Conservation (phyloP, 257 asterid species). For the Fraxinus anomala region DNA sequence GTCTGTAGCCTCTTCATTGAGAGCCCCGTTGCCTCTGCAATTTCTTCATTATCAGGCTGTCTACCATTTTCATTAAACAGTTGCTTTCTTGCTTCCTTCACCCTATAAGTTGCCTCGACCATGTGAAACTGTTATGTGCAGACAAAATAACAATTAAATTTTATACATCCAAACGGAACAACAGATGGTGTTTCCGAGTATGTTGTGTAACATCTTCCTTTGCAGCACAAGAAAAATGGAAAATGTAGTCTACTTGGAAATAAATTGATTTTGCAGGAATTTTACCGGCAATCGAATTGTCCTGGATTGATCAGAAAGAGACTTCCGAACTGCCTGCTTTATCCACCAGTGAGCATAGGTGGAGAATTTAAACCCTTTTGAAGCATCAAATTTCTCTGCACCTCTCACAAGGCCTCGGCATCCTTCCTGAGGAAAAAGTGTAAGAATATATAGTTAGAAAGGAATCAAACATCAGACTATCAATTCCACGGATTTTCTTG, state of each 20-base stretch:
- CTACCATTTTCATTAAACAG: conserved; percentile 67
- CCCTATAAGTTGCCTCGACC: conserved; percentile 91
- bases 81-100: conserved; percentile 89
- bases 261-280: conserved; percentile 18
- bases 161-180: background rate
- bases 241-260: background rate
- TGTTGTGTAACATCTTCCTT: background rate
- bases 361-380: conserved; percentile 90
- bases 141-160: conserved; percentile 20
- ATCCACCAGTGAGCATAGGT: conserved; percentile 99
- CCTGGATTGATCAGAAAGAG: conserved; percentile 73
- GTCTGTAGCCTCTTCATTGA: conserved; percentile 85
- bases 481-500: conserved; percentile 15
- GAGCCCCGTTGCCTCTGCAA: conserved; percentile 83
- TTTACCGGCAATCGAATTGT: conserved; percentile 68
- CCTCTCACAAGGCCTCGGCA: conserved; percentile 93
- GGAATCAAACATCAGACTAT: conserved; percentile 10
- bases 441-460: conserved; percentile 21
- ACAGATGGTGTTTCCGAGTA: background rate
- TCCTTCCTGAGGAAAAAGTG: conserved; percentile 71
- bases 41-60: conserved; percentile 68
- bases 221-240: background rate
- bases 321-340: conserved; percentile 71
- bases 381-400: conserved; percentile 85
- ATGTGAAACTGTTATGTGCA: conserved; percentile 67